Conservation (phyloP, 2,329 filamentous ascomycete genomes). For the Pseudonectria buxi region DNA sequence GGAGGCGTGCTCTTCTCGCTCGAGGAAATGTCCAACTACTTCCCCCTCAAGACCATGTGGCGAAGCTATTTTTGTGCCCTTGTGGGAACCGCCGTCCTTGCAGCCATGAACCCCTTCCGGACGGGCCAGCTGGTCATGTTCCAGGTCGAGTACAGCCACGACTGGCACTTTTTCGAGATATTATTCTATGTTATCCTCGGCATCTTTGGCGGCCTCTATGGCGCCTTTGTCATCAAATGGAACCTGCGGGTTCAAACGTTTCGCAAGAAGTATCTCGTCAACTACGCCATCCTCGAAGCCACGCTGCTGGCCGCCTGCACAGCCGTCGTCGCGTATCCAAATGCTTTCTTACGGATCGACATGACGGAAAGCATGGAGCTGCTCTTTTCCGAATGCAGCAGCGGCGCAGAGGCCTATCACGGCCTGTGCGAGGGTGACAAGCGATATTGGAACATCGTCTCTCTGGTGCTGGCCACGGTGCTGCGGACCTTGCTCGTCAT, state of each 20-base stretch:
- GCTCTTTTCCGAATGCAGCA: conserved; percentile 87
- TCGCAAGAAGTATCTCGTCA: conserved; percentile 80
- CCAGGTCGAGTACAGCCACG: conserved; percentile 88
- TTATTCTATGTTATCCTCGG: conserved; percentile 89
- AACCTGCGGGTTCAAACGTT: conserved; percentile 88
- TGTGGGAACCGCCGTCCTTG: conserved; percentile 85
- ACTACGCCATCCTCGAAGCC: conserved; percentile 81
- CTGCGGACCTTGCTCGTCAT: conserved; percentile 81
- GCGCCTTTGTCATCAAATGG: conserved; percentile 97
- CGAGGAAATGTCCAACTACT: conserved; percentile 96
- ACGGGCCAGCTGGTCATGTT: conserved; percentile 99
- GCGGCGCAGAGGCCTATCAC: conserved; percentile 80
- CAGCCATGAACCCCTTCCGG: conserved; percentile 95
- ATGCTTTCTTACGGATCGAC: conserved; percentile 89
- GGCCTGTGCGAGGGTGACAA: conserved; percentile 77
- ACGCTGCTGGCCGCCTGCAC: conserved; percentile 76
- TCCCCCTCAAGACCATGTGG: conserved; percentile 96
- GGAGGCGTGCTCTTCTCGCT: conserved; percentile 94
- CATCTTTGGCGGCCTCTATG: conserved; percentile 89
- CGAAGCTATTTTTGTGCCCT: conserved; percentile 96
- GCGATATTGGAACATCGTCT: conserved; percentile 71
- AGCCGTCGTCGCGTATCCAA: conserved; percentile 91
- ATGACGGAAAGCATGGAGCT: conserved; percentile 99
- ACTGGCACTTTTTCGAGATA: conserved; percentile 97
- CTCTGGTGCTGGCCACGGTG: conserved; percentile 70